Conservation (phyloP, 768 basidiomycete species). For the Mycena sanguinolenta region DNA sequence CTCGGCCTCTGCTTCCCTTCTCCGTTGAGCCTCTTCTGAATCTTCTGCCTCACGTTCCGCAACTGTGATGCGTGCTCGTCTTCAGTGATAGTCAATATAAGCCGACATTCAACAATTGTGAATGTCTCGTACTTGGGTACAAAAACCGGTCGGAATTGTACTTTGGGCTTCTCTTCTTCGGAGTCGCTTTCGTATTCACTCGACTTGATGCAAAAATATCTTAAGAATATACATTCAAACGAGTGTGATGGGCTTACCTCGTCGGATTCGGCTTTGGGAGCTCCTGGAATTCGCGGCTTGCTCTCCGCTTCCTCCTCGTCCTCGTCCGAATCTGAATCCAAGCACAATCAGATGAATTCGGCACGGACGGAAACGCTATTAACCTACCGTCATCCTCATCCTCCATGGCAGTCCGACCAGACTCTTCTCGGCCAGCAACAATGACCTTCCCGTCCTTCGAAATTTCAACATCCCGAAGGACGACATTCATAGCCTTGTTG, state of each 20-base stretch:
- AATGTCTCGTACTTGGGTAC: conserved; percentile 80
- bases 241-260: conserved; percentile 31
- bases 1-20: conserved; percentile 81
- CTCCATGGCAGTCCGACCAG: conserved; percentile 78
- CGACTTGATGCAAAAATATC: conserved; percentile 63
- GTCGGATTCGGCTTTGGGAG: conserved; percentile 44
- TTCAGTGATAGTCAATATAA: conserved; percentile 47
- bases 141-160: conserved; percentile 92
- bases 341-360: conserved; percentile 14
- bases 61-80: conserved; percentile 83
- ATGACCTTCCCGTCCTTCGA: conserved; percentile 85
- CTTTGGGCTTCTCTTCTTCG: conserved; percentile 78
- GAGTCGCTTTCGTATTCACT: conserved; percentile 90
- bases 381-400: conserved; percentile 58
- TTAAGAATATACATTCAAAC: conserved; percentile 25
- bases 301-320: conserved; percentile 68
- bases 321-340: conserved; percentile 43
- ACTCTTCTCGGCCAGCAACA: conserved; percentile 84
- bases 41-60: conserved; percentile 79
- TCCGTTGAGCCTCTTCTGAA: conserved; percentile 79
- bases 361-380: conserved; percentile 24
- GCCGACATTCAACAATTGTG: not conserved
- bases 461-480: conserved; percentile 85
- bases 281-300: conserved; percentile 42
- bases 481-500: conserved; percentile 74